Evolutionary conservation across 495 filamentous ascomycete species (phyloP), one percentile per base, ranked within the genome.

Genomic region (Xylaria scruposa): DNA sequence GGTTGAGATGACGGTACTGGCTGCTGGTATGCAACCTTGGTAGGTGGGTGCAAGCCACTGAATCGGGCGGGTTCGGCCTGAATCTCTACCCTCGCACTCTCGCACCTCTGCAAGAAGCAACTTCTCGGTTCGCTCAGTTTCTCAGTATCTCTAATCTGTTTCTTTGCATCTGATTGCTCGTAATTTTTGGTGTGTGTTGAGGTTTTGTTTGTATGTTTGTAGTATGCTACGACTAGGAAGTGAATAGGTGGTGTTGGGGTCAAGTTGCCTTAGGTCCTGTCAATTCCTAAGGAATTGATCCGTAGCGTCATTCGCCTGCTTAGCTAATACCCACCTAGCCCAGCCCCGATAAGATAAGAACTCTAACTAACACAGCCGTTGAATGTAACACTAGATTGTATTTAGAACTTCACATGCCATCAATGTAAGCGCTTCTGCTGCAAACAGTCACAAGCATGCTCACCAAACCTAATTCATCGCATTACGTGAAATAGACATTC

Each of bases 261-360:
- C 61, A 71, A 71, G 70, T 66, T 71, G 26, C 69, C 60, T 31
- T 38, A 56, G 60, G 51, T 71, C 70, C 70, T 67, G 49, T 53
- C 49, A 59, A 71, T 71, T 71, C 69, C 59, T 59, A 60, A 60
- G 61, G 69, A 67, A 60, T 67, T 71, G 70, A 44, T 40, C 70
- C 19, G 24, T 71, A 59, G 70, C 26, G 47, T 40, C 61, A 60
- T 63, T 29, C 7, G 36, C 29, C 40, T 42, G 70, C 70, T 71
- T 71, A 71, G 36, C 49, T 71, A 71, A 71, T 44, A 15, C 58
- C 24, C 12, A 6, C 0, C 31, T 17, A 31, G 29, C 29, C 29
- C 8, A 10, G 6, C 24, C 12, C 19, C 29, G 67, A 60, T 70
- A 70, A 59, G 67, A 70, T 67, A 67, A 67, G 42, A 26, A 19